Evolutionary conservation across 1,139 yeast species (phyloP).

Genomic region (Geotrichum restrictum): DNA sequence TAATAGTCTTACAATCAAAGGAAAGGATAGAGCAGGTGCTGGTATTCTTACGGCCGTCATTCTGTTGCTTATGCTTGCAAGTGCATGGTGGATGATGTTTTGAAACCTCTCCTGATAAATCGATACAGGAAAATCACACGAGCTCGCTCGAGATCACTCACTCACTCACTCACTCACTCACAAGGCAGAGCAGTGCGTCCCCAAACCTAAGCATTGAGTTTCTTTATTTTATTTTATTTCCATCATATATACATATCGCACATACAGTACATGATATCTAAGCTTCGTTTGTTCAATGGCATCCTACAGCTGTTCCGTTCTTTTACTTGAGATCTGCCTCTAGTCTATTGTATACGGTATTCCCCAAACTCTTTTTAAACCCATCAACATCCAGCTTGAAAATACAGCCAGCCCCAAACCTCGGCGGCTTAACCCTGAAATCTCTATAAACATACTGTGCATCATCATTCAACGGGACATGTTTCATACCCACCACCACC

Average conservation of each 20-base stretch:
- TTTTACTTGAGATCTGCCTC: too few species aligned
- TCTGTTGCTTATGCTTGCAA: constrained; percentile 59
- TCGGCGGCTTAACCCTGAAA: constrained; percentile 6
- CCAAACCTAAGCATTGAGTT: too few species aligned
- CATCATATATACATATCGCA: neutral
- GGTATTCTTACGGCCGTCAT: constrained; percentile 73
- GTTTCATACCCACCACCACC: neutral
- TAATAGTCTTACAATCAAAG: constrained; percentile 10
- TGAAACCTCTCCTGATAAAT: too few species aligned
- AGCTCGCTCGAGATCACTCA: too few species aligned
- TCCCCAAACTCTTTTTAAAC: neutral
- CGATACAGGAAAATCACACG: too few species aligned
- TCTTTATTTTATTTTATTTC: neutral
- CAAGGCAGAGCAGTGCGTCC: too few species aligned
- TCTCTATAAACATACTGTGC: constrained; percentile 1
- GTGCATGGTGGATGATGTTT: constrained; percentile 67
- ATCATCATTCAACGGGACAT: constrained; percentile 5
- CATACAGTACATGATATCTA: too few species aligned
- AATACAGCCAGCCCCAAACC: constrained; percentile 9
- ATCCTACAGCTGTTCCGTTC: too few species aligned
- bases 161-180: too few species aligned
- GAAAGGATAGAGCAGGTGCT: constrained; percentile 80
- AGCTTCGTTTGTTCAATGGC: too few species aligned
- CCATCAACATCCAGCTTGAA: neutral
- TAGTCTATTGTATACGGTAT: too few species aligned